Evolutionary conservation across 2,329 filamentous ascomycete species (phyloP).

Genomic region (Pseudopithomyces chartarum): DNA sequence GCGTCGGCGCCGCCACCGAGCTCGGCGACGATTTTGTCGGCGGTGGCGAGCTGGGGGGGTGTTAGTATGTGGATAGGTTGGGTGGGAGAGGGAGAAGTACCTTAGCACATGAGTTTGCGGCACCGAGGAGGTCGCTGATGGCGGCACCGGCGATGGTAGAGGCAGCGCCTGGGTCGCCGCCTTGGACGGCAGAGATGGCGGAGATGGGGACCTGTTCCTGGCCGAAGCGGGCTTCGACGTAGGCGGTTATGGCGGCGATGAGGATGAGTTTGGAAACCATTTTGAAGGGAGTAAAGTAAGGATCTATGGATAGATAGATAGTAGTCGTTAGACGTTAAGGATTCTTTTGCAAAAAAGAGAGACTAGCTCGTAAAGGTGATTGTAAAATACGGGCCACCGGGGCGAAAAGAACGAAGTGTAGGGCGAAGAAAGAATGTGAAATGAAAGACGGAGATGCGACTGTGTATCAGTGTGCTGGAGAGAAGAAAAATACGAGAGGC

Average conservation of each 20-base stretch:
- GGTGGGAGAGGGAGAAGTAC: slow-evolving; percentile 33
- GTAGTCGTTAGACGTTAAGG: slow-evolving; percentile 16
- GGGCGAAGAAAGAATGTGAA: slow-evolving; percentile 22
- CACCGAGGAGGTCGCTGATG: slow-evolving; percentile 66
- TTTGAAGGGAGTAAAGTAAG: slow-evolving; percentile 3
- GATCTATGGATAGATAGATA: not conserved
- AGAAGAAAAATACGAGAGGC: slow-evolving; percentile 33
- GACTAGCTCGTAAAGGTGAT: slow-evolving; percentile 41
- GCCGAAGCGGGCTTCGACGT: slow-evolving; percentile 58
- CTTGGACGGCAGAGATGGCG: slow-evolving; percentile 59
- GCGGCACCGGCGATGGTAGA: slow-evolving; percentile 67
- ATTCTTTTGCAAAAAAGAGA: slow-evolving; percentile 24
- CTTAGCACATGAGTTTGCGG: slow-evolving; percentile 69
- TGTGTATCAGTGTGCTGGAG: slow-evolving; percentile 27
- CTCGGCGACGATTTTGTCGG: slow-evolving; percentile 66
- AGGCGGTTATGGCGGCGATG: slow-evolving; percentile 38
- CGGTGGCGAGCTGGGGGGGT: slow-evolving; percentile 59
- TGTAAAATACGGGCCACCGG: slow-evolving; percentile 39
- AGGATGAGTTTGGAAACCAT: slow-evolving; percentile 43
- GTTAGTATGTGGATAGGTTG: slow-evolving; percentile 21
- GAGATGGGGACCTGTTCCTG: slow-evolving; percentile 66
- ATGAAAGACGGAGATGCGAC: slow-evolving; percentile 29
- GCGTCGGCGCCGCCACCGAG: slow-evolving; percentile 66
- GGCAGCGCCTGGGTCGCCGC: slow-evolving; percentile 64
- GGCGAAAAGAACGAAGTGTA: slow-evolving; percentile 32